Percentiles rank a stretch among this genome's conserved stretches.
phyloP scores from a whole-genome alignment of 768 basidiomycete species.

The Tricholoma flavovirens region DNA sequence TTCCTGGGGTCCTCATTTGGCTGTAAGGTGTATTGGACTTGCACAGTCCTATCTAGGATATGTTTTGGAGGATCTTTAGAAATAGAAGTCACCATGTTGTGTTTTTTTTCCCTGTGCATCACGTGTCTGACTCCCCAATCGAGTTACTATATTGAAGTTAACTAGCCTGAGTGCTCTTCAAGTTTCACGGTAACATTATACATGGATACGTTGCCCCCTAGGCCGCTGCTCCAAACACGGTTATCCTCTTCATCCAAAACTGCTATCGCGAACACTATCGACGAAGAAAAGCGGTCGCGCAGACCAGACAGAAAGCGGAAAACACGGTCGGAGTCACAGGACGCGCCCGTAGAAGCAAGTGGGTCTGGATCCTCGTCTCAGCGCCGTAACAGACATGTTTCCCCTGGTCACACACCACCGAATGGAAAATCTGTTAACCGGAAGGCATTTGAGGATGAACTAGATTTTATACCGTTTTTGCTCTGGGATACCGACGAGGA shows the following conservation, averaged over 20 bases:
- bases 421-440: background rate
- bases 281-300: background rate
- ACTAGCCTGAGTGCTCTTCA: too few relatives aligned
- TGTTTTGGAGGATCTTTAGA: too few relatives aligned
- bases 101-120: too few relatives aligned
- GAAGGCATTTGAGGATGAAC: conserved; percentile 22
- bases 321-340: conserved; percentile 1
- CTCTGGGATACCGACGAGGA: conserved; percentile 10
- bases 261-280: background rate
- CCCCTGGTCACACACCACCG: background rate
- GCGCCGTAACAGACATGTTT: background rate
- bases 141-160: too few relatives aligned
- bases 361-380: background rate
- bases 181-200: background rate
- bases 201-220: background rate
- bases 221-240: background rate
- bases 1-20: too few relatives aligned
- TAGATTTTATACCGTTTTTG: conserved; percentile 25
- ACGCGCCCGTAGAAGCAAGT: conserved; percentile 1
- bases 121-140: too few relatives aligned
- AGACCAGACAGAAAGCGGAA: background rate
- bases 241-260: background rate
- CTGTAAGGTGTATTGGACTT: too few relatives aligned
- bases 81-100: too few relatives aligned
- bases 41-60: too few relatives aligned